A percentile compares a stretch with the other conserved stretches of the same genome.
Evolutionary conservation across 176 grass and related monocot species (phyloP).

Genomic region (Eleusine coracana): DNA sequence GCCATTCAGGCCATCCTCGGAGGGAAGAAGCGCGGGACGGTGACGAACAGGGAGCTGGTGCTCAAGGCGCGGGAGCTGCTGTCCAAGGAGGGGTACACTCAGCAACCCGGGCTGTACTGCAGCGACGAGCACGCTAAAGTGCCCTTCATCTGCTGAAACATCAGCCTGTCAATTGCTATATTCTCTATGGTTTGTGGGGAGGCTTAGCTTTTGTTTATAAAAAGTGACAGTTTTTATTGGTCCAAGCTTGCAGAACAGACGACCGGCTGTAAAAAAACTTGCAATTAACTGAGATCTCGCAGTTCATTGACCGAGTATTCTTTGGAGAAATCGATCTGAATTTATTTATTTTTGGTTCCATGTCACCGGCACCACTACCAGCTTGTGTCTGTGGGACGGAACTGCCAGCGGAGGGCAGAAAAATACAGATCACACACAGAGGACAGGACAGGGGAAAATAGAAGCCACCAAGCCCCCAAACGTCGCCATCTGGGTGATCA

Average conservation of each 20-base stretch:
- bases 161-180: background rate
- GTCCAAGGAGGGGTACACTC: conserved; percentile 56
- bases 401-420: background rate
- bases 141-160: conserved; percentile 71
- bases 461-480: conserved; percentile 42
- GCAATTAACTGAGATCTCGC: background rate
- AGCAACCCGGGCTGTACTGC: conserved; percentile 88
- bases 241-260: background rate
- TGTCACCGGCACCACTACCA: background rate
- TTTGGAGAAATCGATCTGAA: background rate
- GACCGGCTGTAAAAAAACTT: background rate
- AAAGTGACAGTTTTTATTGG: background rate
- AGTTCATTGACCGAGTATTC: conserved; percentile 15
- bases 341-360: background rate
- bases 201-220: background rate
- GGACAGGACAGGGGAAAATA: background rate
- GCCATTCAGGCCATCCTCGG: conserved; percentile 71
- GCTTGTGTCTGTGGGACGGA: background rate
- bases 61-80: conserved; percentile 58
- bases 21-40: conserved; percentile 30
- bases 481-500: conserved; percentile 55
- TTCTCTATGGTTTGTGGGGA: background rate
- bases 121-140: conserved; percentile 51
- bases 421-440: conserved; percentile 35
- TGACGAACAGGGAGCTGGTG: conserved; percentile 72